phyloP scores from a whole-genome alignment of 768 basidiomycete genomes.

The Sarcomyxa edulis region DNA sequence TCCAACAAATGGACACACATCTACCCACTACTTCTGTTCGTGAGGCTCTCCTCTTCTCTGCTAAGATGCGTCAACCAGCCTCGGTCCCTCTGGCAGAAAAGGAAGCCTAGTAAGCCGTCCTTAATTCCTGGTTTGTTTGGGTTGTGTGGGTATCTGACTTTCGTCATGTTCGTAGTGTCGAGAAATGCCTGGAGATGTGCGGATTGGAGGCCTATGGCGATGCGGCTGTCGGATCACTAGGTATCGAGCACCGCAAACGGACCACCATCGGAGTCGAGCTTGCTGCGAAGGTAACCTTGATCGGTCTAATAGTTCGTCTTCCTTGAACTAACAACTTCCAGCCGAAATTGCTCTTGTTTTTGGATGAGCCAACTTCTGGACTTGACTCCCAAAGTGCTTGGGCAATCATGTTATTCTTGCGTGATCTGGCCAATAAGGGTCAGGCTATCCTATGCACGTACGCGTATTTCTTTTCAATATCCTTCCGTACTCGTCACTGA shows the following conservation, averaged over 20 bases:
- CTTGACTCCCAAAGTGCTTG: slow-evolving; percentile 85
- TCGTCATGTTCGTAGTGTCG: slow-evolving; percentile 24
- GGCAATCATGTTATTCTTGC: slow-evolving; percentile 73
- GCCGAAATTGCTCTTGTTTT: slow-evolving; percentile 78
- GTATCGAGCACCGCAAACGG: slow-evolving; percentile 47
- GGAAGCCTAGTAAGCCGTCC: slow-evolving; percentile 63
- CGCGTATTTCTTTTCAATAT: slow-evolving; percentile 16
- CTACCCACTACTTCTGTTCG: slow-evolving; percentile 70
- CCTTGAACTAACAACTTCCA: slow-evolving; percentile 20
- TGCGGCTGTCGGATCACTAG: slow-evolving; percentile 55
- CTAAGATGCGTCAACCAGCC: slow-evolving; percentile 69
- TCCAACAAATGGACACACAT: slow-evolving; percentile 84
- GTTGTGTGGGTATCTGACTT: slow-evolving; percentile 3
- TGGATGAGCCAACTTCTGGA: slow-evolving; percentile 88
- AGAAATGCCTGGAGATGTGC: slow-evolving; percentile 55
- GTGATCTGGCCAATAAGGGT: slow-evolving; percentile 71
- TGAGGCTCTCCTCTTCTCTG: slow-evolving; percentile 78
- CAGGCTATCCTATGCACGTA: slow-evolving; percentile 91
- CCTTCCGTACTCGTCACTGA: neutral
- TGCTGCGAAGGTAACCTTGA: slow-evolving; percentile 56
- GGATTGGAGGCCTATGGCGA: slow-evolving; percentile 58
- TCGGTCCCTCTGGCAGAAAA: slow-evolving; percentile 65
- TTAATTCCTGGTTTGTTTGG: too few species aligned
- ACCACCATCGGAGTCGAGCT: slow-evolving; percentile 59
- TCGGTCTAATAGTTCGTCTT: neutral